These are phyloP conservation scores for Hymenoscyphus scutula DNA, from an alignment of 2,329 filamentous ascomycete genomes.

Conservation along the genomic window DNA sequence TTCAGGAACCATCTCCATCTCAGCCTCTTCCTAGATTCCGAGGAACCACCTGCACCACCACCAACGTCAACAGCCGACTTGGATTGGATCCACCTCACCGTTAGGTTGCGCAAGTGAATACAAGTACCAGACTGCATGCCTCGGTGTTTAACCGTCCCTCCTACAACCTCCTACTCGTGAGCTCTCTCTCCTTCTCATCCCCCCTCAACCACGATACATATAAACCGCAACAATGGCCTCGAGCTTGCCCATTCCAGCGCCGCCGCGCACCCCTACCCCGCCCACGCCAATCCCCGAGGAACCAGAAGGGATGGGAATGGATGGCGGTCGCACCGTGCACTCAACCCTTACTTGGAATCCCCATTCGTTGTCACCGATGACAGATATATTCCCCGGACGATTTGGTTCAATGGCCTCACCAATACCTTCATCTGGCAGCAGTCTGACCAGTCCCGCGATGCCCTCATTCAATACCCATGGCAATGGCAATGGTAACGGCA, in stretches of 20 bases:
- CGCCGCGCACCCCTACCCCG: slow-evolving; percentile 63
- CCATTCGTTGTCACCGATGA: slow-evolving; percentile 47
- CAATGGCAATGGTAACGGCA: no score
- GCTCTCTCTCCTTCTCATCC: slow-evolving; percentile 18
- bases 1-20: no score
- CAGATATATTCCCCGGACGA: slow-evolving; percentile 32
- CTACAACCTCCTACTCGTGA: not conserved
- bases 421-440: slow-evolving; percentile 29
- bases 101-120: not conserved
- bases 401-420: slow-evolving; percentile 38
- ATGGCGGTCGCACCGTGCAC: slow-evolving; percentile 23
- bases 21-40: not conserved
- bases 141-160: not conserved
- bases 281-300: slow-evolving; percentile 49
- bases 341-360: slow-evolving; percentile 41
- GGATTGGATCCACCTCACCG: not conserved
- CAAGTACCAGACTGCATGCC: not conserved
- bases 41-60: not conserved
- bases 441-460: slow-evolving; percentile 11
- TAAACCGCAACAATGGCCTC: slow-evolving; percentile 52
- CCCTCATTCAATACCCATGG: slow-evolving; percentile 1
- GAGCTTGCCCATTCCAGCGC: slow-evolving; percentile 55
- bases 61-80: slow-evolving; percentile 1
- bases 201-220: slow-evolving; percentile 15
- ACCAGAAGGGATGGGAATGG: slow-evolving; percentile 28